phyloP scores from a whole-genome alignment of 805 yeast genomes.

The Candida gorgasii region DNA sequence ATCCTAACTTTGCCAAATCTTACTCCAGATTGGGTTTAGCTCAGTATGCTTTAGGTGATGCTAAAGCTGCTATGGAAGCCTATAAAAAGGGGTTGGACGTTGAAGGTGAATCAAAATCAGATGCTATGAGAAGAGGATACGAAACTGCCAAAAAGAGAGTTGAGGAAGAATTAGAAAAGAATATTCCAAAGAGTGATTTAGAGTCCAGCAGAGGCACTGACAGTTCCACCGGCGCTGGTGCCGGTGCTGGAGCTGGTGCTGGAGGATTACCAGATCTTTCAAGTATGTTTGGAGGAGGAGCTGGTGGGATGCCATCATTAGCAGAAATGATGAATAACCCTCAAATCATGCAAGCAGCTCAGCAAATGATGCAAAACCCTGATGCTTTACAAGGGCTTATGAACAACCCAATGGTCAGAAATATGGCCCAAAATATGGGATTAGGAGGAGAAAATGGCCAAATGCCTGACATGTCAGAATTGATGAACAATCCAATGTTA shows the following conservation, averaged over 20 bases:
- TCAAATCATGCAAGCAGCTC: constrained; percentile 64
- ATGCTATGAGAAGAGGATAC: constrained; percentile 88
- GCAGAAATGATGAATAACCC: constrained; percentile 82
- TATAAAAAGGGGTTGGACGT: constrained; percentile 83
- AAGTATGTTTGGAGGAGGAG: constrained; percentile 69
- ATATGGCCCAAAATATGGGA: constrained; percentile 80
- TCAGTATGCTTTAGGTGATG: constrained; percentile 89
- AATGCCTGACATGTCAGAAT: constrained; percentile 60
- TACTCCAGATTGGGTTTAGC: constrained; percentile 96
- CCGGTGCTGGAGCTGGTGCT: constrained; percentile 40
- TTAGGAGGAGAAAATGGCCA: constrained; percentile 56
- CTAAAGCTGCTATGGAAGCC: constrained; percentile 86
- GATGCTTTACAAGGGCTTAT: constrained; percentile 69
- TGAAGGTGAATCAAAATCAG: constrained; percentile 83
- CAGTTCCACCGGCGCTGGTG: constrained; percentile 32
- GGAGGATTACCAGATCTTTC: constrained; percentile 77
- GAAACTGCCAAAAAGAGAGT: constrained; percentile 91
- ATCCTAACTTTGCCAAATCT: constrained; percentile 85
- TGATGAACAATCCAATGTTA: constrained; percentile 81
- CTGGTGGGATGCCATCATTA: constrained; percentile 75
- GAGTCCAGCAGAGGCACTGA: constrained; percentile 5
- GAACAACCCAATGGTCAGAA: constrained; percentile 77
- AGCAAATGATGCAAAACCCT: constrained; percentile 67
- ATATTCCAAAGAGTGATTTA: constrained; percentile 20
- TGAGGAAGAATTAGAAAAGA: constrained; percentile 64